phyloP scores from a whole-genome alignment of 2,329 filamentous ascomycete species.

The Periconia digitata region DNA sequence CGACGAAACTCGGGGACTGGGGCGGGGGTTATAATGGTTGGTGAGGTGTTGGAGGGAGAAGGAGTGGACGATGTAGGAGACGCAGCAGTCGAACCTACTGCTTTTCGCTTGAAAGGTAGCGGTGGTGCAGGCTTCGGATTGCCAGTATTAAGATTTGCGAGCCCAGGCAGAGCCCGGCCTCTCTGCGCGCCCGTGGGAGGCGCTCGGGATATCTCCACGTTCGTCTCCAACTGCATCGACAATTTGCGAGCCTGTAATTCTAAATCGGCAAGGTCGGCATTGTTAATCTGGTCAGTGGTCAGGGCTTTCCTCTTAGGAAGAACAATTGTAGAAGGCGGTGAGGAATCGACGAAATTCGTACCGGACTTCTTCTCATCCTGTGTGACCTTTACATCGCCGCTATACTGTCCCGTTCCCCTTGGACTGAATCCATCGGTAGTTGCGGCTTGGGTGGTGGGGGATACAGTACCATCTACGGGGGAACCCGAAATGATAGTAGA shows the following conservation, averaged over 20 bases:
- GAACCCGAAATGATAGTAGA: slow-evolving; percentile 47
- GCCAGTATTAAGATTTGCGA: slow-evolving; percentile 16
- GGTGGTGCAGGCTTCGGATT: slow-evolving; percentile 5
- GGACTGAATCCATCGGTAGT: slow-evolving; percentile 46
- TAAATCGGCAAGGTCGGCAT: slow-evolving; percentile 31
- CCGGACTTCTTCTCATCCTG: slow-evolving; percentile 41
- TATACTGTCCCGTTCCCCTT: slow-evolving; percentile 7
- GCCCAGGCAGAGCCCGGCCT: slow-evolving; percentile 21
- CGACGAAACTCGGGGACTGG: slow-evolving; percentile 26
- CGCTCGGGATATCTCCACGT: slow-evolving; percentile 2
- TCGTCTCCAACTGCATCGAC: slow-evolving; percentile 13
- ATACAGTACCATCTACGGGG: slow-evolving; percentile 38
- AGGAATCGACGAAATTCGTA: slow-evolving; percentile 34
- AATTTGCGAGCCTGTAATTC: slow-evolving; percentile 9
- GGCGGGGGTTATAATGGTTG: slow-evolving; percentile 10
- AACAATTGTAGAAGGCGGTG: slow-evolving; percentile 39
- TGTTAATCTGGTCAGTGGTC: slow-evolving; percentile 46
- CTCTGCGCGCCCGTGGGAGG: slow-evolving; percentile 10
- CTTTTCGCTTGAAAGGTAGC: slow-evolving; percentile 19
- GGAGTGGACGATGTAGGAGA: slow-evolving; percentile 16
- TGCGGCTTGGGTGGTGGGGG: slow-evolving; percentile 42
- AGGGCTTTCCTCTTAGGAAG: slow-evolving; percentile 50
- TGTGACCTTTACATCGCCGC: slow-evolving; percentile 5
- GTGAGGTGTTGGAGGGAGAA: slow-evolving; percentile 17
- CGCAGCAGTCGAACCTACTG: slow-evolving; percentile 11